Base-by-base conservation (phyloP, 2,329 filamentous ascomycete species). In the Colletotrichum graminicola region DNA sequence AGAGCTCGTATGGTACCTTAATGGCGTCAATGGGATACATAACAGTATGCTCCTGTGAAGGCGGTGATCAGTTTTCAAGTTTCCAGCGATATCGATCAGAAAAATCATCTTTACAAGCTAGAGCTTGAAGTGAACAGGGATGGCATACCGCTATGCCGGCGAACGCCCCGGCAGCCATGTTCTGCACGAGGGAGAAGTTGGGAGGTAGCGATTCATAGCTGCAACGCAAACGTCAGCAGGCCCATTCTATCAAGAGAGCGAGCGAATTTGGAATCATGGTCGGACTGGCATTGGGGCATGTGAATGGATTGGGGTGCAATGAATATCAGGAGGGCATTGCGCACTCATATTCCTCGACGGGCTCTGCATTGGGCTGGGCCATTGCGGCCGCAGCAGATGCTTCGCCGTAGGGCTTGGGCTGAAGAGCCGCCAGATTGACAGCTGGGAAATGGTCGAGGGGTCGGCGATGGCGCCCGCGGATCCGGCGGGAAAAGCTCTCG, bases 11-110 rank as follows among this genome's bases (percentile, higher is more conserved):
- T 51, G 55, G n/a, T 76, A 98, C 96, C 92, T 99, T 99, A 80
- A 99, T 93, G 76, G 97, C 90, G 85, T 99, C 96, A 79, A 99
- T 93, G 26, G 96, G 96, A 80, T 99, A 99, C 96, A 99, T 98
- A 78, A 97, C 95, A 71, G 95, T 97, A 83, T 98, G 95, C 85
- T 98, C 95, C 95, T 98, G 76, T 62, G 29, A n/a, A 36, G 45
- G 29, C 34, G 34, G 45, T 34, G 64, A 64, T 76, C 72, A 76
- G 75, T 75, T 72, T 51, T 32, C 45, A 10, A 26, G 34, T 16
- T 18, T 18, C 12, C 18, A n/a, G 39, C 32, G 23, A 41, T n/a
- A 29, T 26, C 7, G 39, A 6, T 21, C 2, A 56, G 14, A 11
- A 43, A 45, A 29, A 41, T 54, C 43, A 52, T 62, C 36, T 2